Evolutionary conservation across 306 rosid species (phyloP).

Genomic region (Malus fusca): DNA sequence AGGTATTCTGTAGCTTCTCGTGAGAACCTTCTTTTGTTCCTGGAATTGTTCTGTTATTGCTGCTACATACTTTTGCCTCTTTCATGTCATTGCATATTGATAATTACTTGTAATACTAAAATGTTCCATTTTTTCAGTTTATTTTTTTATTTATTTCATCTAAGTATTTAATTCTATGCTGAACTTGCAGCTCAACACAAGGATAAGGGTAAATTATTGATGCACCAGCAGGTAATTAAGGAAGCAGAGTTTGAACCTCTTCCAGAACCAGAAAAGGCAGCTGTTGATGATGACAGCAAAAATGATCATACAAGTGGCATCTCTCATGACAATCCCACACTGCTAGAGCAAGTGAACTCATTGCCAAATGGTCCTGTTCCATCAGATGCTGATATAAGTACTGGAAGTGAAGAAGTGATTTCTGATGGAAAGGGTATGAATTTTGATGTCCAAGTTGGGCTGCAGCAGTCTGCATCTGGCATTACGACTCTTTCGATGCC

Average conservation of each 20-base stretch:
- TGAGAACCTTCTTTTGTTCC: background rate
- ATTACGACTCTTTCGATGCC: background rate
- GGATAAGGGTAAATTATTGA: slow-evolving; percentile 16
- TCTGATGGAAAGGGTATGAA: slow-evolving; percentile 18
- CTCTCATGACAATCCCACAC: background rate
- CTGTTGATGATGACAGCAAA: slow-evolving; percentile 13
- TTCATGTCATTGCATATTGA: background rate
- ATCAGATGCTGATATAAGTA: slow-evolving; percentile 15
- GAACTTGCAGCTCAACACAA: slow-evolving; percentile 32
- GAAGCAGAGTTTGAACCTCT: slow-evolving; percentile 12
- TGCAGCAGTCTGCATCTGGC: slow-evolving; percentile 8
- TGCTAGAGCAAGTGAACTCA: slow-evolving; percentile 9
- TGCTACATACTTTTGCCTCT: background rate
- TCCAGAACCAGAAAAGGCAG: slow-evolving; percentile 1
- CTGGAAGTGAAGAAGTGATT: slow-evolving; percentile 1
- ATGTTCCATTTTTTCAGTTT: background rate
- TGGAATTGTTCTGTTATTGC: background rate
- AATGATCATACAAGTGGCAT: slow-evolving; percentile 5
- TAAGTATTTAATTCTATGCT: slow-evolving; percentile 1
- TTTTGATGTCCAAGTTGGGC: slow-evolving; percentile 3
- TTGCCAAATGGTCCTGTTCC: slow-evolving; percentile 3
- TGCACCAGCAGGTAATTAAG: slow-evolving; percentile 8
- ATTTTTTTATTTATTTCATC: background rate
- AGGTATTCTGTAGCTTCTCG: slow-evolving; percentile 5
- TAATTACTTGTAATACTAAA: background rate